Evolutionary conservation across 225 moss, liverwort and hornwort species (phyloP).

Genomic region (Marchantia paleacea): DNA sequence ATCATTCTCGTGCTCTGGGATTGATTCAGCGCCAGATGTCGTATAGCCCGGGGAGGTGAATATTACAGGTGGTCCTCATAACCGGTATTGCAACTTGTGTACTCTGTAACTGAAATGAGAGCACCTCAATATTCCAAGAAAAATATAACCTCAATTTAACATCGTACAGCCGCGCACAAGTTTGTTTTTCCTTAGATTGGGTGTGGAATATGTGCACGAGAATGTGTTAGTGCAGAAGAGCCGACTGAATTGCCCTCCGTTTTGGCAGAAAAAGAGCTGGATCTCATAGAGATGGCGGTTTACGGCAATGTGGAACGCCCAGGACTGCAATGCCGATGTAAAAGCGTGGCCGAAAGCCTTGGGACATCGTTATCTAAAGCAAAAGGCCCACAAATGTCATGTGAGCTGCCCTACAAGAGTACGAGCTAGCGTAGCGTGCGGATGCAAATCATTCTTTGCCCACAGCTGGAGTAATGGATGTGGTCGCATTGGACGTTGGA

Average conservation of each 20-base stretch:
- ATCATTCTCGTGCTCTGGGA: not conserved
- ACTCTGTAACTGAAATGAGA: too few relatives aligned
- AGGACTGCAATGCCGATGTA: conserved; percentile 77
- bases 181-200: not conserved
- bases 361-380: conserved; percentile 55
- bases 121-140: too few relatives aligned
- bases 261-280: conserved; percentile 72
- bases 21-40: too few relatives aligned
- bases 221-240: too few relatives aligned
- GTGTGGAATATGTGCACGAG: not conserved
- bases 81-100: too few relatives aligned
- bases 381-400: conserved; percentile 60
- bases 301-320: conserved; percentile 77
- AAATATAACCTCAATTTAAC: too few relatives aligned
- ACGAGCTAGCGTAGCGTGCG: not conserved
- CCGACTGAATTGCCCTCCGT: not conserved
- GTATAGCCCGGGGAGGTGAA: too few relatives aligned
- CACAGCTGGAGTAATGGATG: too few relatives aligned
- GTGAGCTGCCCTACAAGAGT: conserved; percentile 63
- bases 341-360: conserved; percentile 78
- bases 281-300: conserved; percentile 91
- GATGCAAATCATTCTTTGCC: not conserved
- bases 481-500: too few relatives aligned
- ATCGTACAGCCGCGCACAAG: too few relatives aligned
- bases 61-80: too few relatives aligned